These are phyloP conservation scores for Ramichloridium luteum DNA, from an alignment of 2,329 filamentous ascomycete genomes.

Conservation along the genomic window DNA sequence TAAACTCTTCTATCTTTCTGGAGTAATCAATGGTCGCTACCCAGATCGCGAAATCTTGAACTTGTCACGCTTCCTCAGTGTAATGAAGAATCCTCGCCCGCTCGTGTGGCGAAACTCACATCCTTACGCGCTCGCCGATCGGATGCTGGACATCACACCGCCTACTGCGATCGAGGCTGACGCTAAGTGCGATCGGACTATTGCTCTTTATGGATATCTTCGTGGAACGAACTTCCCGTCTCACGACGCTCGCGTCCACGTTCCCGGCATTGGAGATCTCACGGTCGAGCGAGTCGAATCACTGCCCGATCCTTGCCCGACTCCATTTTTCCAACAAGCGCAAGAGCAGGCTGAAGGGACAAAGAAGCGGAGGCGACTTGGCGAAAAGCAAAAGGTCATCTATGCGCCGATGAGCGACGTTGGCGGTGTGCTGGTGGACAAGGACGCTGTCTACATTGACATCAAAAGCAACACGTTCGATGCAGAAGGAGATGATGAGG, in stretches of 20 bases:
- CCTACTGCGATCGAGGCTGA: constrained; percentile 84
- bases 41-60: constrained; percentile 96
- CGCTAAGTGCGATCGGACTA: constrained; percentile 75
- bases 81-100: constrained; percentile 99
- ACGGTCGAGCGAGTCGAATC: constrained; percentile 73
- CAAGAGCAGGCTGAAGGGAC: constrained; percentile 76
- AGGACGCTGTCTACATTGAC: constrained; percentile 88
- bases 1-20: constrained; percentile 91
- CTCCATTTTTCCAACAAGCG: constrained; percentile 78
- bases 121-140: constrained; percentile 85
- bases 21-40: constrained; percentile 92
- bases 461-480: constrained; percentile 61
- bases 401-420: constrained; percentile 98
- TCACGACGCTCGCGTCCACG: constrained; percentile 73
- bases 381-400: constrained; percentile 92
- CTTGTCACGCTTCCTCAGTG: constrained; percentile 81
- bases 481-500: constrained; percentile 48
- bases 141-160: constrained; percentile 88
- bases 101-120: constrained; percentile 93
- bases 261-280: constrained; percentile 85
- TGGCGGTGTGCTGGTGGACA: constrained; percentile 88
- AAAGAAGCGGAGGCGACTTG: constrained; percentile 63
- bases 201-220: constrained; percentile 86
- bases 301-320: constrained; percentile 88
- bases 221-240: constrained; percentile 89